phyloP scores from a whole-genome alignment of 371 early-diverging fungal species.

The Sporodiniella umbellata region DNA sequence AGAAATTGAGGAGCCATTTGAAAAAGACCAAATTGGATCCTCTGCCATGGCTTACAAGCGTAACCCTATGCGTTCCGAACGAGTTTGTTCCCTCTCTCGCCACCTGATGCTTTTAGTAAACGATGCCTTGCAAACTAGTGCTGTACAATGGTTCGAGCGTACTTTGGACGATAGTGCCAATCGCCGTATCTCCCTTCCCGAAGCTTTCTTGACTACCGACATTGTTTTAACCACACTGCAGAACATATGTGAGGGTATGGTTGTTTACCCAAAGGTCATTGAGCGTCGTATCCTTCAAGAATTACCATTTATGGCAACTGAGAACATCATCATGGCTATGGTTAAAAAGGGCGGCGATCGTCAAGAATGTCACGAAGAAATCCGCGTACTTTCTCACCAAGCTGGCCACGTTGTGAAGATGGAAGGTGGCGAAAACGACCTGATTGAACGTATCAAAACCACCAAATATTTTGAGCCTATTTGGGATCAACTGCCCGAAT shows the following conservation, averaged over 20 bases:
- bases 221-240: conserved; percentile 90
- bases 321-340: conserved; percentile 99
- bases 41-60: conserved; percentile 99
- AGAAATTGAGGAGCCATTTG: conserved; percentile 98
- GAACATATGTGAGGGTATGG: conserved; percentile 95
- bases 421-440: conserved; percentile 92
- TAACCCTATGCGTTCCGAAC: conserved; percentile 98
- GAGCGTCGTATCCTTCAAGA: conserved; percentile 88
- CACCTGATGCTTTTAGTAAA: conserved; percentile 92
- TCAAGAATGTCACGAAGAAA: conserved; percentile 95
- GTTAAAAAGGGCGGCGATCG: conserved; percentile 96
- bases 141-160: conserved; percentile 96
- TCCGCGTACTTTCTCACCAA: conserved; percentile 93
- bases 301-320: conserved; percentile 98
- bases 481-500: conserved; percentile 64
- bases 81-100: conserved; percentile 93
- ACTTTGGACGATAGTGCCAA: conserved; percentile 96
- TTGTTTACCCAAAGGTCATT: conserved; percentile 96
- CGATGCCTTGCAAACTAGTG: conserved; percentile 87
- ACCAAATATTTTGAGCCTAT: conserved; percentile 89
- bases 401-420: conserved; percentile 90
- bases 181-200: conserved; percentile 94
- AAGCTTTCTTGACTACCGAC: conserved; percentile 96
- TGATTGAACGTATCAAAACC: conserved; percentile 86
- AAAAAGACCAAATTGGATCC: conserved; percentile 97